Evolutionary conservation across 2,329 filamentous ascomycete genomes (phyloP), one percentile per base, ranked within the genome.

Genomic region (Fusarium sp.): DNA sequence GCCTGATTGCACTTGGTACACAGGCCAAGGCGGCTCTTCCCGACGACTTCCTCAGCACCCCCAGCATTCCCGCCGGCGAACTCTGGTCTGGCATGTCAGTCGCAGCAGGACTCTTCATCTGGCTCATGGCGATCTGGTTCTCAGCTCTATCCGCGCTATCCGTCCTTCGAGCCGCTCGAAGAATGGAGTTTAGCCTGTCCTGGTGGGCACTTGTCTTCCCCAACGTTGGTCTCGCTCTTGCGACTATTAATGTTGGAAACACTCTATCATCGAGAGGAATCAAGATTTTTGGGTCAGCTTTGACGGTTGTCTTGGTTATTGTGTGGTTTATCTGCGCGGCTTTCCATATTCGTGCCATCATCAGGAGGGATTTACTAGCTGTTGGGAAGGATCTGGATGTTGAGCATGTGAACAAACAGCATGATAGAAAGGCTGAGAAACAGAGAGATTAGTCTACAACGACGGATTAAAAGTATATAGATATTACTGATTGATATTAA

Each of bases 191-290:
- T 4, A 65, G 65, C 25, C 37, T 69, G 3, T 30, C 65, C 0
- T 69, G 67, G 65, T 69, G 67, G 67, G 67, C 67, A 2, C 52
- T 69, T 8, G 44, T 69, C 6, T 69, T 69, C 52, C 67, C 67
- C 9, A 69, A 69, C 1, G 67, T 69, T 2, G 67, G 67, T n/a
- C 67, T 69, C 0, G 65, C 67, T 3, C 59, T 69, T 1, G 67
- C 67, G 4, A 69, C 30, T 23, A 65, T 69, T 9, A 69, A 69
- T 1, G 67, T 69, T 2, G 67, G 67, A 9, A 69, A 58, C 0
- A 53, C 56, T 3, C 40, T 69, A 2, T 43, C 35, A 6, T 69
- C 67, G 0, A 50, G 44, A 1, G 67, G 67, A 0, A 65, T 69
- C 1, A 49, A 69, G 8, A 23, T 8, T 3, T 46, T 69, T 5